phyloP scores from a whole-genome alignment of 2,329 filamentous ascomycete species.

The Arthroderma uncinatum region DNA sequence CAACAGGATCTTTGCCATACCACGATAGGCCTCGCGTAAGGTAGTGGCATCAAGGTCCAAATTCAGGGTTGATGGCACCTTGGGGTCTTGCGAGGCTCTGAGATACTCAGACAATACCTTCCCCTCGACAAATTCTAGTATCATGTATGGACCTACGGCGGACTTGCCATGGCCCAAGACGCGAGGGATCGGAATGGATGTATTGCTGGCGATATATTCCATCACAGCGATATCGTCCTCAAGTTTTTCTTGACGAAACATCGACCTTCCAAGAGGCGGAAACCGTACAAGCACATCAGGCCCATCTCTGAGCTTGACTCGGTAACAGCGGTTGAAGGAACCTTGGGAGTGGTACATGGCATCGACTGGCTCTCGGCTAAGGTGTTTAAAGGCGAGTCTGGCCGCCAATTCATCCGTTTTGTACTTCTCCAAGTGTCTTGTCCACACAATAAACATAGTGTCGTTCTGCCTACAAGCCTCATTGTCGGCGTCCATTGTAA shows the following conservation, averaged over 20 bases:
- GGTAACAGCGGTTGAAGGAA: conserved; percentile 17
- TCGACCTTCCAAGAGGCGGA: conserved; percentile 11
- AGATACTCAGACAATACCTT: conserved; percentile 19
- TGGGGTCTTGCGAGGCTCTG: conserved; percentile 13
- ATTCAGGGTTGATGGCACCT: conserved; percentile 8
- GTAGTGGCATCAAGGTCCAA: conserved; percentile 8
- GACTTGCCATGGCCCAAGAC: conserved; percentile 18
- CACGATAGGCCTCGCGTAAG: conserved; percentile 13
- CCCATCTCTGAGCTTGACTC: conserved; percentile 14
- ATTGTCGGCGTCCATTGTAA: conserved; percentile 10
- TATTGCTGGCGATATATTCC: conserved; percentile 19
- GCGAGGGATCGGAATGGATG: conserved; percentile 19
- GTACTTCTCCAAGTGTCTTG: conserved; percentile 2
- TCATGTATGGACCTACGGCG: conserved; percentile 20
- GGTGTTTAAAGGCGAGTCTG: conserved; percentile 7
- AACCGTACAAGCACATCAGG: conserved; percentile 15
- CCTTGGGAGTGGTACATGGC: conserved; percentile 1
- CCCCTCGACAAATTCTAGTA: conserved; percentile 22
- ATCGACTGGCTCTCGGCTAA: neutral
- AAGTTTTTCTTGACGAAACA: conserved; percentile 14
- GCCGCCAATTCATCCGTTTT: conserved; percentile 3
- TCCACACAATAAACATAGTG: conserved; percentile 6
- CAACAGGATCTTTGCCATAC: conserved; percentile 16
- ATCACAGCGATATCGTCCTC: conserved; percentile 13
- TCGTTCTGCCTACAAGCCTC: conserved; percentile 9